Evolutionary conservation across 208 protist genomes (phyloP).

Genomic region (Leptomonas pyrrhocoris): DNA sequence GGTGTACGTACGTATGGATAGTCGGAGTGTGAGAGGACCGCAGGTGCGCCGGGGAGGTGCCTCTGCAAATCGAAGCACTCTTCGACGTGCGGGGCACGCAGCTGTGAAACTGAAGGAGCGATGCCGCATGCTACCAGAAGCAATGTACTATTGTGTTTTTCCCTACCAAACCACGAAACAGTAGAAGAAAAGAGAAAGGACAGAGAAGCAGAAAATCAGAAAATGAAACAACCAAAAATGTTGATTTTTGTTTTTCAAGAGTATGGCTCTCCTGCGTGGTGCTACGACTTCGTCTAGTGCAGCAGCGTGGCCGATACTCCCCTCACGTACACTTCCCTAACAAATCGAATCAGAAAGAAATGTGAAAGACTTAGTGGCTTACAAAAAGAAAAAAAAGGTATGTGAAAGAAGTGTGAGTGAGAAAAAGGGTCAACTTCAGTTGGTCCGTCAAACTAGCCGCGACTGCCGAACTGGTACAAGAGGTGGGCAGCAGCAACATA

Average conservation of each 20-base stretch:
- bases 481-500: too few relatives aligned
- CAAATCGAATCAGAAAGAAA: too few relatives aligned
- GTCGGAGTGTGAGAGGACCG: background rate
- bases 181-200: background rate
- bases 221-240: too few relatives aligned
- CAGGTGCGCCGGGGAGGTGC: background rate
- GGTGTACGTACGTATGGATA: conserved; percentile 23
- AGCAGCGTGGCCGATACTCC: too few relatives aligned
- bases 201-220: background rate
- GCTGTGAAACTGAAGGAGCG: background rate
- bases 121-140: background rate
- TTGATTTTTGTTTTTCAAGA: too few relatives aligned
- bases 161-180: background rate
- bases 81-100: background rate
- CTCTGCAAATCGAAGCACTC: background rate
- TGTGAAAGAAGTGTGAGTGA: background rate
- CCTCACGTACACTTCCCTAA: too few relatives aligned
- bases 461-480: too few relatives aligned
- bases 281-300: too few relatives aligned
- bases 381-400: background rate
- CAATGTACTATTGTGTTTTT: background rate
- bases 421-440: too few relatives aligned
- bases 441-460: too few relatives aligned
- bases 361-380: background rate
- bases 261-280: too few relatives aligned